These are phyloP conservation scores for Coniochaeta ligniaria DNA, from an alignment of 2,329 filamentous ascomycete genomes.

Conservation along the genomic window DNA sequence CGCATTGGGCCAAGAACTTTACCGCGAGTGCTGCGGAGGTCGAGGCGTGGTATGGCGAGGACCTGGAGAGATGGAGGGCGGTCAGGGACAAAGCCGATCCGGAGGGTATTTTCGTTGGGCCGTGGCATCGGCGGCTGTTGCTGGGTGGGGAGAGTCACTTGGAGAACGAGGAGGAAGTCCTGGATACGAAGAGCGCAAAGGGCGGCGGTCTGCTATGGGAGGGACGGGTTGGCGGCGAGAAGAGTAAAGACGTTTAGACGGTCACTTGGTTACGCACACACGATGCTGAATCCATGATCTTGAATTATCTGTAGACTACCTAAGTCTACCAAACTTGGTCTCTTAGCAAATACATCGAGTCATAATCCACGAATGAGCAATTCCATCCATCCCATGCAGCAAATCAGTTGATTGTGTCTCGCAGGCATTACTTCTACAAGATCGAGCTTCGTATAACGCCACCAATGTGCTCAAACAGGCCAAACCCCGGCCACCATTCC, in stretches of 20 bases:
- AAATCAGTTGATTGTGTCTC: not conserved
- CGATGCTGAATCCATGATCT: not conserved
- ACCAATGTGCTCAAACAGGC: not conserved
- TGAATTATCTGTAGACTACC: not conserved
- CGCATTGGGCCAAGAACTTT: constrained; percentile 84
- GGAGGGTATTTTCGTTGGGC: constrained; percentile 74
- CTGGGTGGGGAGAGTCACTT: not conserved
- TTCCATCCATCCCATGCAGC: not conserved
- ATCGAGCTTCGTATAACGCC: not conserved
- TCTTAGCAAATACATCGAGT: not conserved
- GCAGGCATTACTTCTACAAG: not conserved
- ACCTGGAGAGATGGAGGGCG: constrained; percentile 53
- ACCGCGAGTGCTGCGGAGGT: constrained; percentile 47
- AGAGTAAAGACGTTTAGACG: not conserved
- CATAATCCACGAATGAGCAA: not conserved
- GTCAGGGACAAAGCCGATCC: constrained; percentile 62
- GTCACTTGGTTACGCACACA: too few relatives aligned
- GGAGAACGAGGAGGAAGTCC: not conserved
- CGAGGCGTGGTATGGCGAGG: constrained; percentile 51
- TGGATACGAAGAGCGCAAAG: not conserved
- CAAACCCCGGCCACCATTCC: not conserved
- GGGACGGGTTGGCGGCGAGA: not conserved
- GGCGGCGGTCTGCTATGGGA: not conserved
- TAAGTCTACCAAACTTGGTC: not conserved
- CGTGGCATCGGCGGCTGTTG: constrained; percentile 62